Percentiles rank a stretch among this genome's conserved stretches.
Evolutionary conservation across 768 basidiomycete species (phyloP).

Genomic region (Boletus patriciae): DNA sequence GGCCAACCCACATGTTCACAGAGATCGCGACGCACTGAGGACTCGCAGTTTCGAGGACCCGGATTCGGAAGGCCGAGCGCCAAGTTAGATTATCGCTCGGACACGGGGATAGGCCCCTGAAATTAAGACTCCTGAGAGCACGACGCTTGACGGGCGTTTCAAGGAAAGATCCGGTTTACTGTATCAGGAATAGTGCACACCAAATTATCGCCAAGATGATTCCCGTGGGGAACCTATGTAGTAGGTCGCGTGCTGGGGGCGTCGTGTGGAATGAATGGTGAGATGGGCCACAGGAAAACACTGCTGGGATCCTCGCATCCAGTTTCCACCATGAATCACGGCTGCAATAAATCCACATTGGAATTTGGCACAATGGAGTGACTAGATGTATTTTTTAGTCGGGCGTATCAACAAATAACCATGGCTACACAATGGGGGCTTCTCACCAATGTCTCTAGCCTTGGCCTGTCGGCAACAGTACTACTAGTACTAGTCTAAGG

Average conservation of each 20-base stretch:
- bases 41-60: neutral
- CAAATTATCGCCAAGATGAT: neutral
- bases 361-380: neutral
- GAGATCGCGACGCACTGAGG: neutral
- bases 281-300: neutral
- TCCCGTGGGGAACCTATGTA: neutral
- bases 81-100: conserved; percentile 3
- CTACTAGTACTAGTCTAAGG: too few relatives aligned
- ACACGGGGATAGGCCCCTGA: neutral
- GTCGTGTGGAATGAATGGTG: neutral
- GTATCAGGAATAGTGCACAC: neutral
- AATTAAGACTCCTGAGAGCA: conserved; percentile 5
- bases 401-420: conserved; percentile 18
- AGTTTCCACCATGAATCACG: neutral
- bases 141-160: conserved; percentile 11
- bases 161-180: conserved; percentile 19
- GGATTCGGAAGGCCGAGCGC: neutral
- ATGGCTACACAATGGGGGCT: conserved; percentile 11
- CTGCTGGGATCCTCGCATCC: neutral
- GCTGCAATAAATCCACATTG: conserved; percentile 1
- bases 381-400: neutral
- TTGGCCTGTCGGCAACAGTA: neutral
- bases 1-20: neutral
- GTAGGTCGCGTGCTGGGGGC: neutral
- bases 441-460: conserved; percentile 1